Percentiles rank a stretch among this genome's conserved stretches.
phyloP scores from a whole-genome alignment of 208 protist species.

The Wallacemonas sp. region DNA sequence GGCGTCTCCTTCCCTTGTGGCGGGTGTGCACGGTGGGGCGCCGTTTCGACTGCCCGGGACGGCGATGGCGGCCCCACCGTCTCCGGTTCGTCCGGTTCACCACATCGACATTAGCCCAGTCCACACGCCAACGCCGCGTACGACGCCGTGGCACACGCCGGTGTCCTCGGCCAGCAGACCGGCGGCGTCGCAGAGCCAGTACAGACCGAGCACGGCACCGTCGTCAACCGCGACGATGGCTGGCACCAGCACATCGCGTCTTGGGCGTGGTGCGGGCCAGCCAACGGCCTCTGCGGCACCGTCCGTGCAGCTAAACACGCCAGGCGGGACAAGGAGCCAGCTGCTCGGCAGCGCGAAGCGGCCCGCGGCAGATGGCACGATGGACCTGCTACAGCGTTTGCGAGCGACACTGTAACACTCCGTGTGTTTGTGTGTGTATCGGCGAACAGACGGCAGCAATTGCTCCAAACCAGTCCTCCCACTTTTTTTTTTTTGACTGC shows the following conservation, averaged over 20 bases:
- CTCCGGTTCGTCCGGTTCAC: not conserved
- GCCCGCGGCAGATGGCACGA: slow-evolving; percentile 3
- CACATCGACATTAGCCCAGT: not conserved
- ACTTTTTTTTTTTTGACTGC: too few relatives aligned
- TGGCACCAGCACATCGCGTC: not conserved
- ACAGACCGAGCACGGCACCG: not conserved
- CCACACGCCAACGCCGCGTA: not conserved
- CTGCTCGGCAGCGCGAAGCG: not conserved
- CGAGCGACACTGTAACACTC: slow-evolving; percentile 7
- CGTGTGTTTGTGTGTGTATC: too few relatives aligned
- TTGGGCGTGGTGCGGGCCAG: not conserved
- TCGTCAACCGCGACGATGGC: not conserved
- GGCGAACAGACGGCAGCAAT: too few relatives aligned
- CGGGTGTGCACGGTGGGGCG: too few relatives aligned
- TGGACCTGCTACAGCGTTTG: slow-evolving; percentile 10
- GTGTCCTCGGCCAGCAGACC: not conserved
- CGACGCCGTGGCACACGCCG: slow-evolving; percentile 4
- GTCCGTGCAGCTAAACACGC: slow-evolving; percentile 5
- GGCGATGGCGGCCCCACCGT: too few relatives aligned
- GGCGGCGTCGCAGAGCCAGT: not conserved
- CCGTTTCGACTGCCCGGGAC: too few relatives aligned
- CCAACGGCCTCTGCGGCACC: not conserved
- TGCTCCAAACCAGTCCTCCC: too few relatives aligned
- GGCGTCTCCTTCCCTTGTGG: too few relatives aligned
- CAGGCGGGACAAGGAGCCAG: not conserved